Conservation (phyloP, 225 moss, liverwort and hornwort genomes). For the Polytrichum commune region DNA sequence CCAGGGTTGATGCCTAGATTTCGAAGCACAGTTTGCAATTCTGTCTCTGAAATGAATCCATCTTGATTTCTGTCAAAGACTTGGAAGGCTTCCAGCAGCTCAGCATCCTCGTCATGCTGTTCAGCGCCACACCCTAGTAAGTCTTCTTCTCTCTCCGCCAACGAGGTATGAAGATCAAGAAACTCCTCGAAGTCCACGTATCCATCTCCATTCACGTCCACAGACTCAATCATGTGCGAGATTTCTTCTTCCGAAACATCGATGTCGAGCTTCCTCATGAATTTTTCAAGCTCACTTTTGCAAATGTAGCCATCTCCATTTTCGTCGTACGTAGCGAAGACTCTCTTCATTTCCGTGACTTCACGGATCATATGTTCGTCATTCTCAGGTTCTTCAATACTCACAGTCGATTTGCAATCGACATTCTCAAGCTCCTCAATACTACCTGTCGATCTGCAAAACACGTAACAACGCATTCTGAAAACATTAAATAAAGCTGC, state of each 20-base stretch:
- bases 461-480: too few species aligned
- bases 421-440: neutral
- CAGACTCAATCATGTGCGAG: constrained; percentile 14
- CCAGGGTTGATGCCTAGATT: constrained; percentile 36
- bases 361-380: neutral
- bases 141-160: constrained; percentile 1
- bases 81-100: constrained; percentile 34
- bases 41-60: constrained; percentile 37
- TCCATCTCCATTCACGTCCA: constrained; percentile 29
- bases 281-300: constrained; percentile 22
- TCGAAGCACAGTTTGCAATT: constrained; percentile 32
- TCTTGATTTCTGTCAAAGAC: constrained; percentile 45
- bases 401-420: too few species aligned
- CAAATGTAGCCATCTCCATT: constrained; percentile 29
- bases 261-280: constrained; percentile 24
- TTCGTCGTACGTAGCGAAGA: constrained; percentile 29
- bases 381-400: neutral
- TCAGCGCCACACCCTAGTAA: neutral
- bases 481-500: too few species aligned
- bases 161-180: constrained; percentile 26
- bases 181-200: constrained; percentile 42
- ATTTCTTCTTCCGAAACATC: constrained; percentile 29
- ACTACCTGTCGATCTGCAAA: neutral
- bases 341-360: neutral
- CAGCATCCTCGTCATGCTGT: constrained; percentile 17